These are phyloP conservation scores for Ogataea paraovalis DNA, from an alignment of 805 yeast genomes.

Conservation along the genomic window DNA sequence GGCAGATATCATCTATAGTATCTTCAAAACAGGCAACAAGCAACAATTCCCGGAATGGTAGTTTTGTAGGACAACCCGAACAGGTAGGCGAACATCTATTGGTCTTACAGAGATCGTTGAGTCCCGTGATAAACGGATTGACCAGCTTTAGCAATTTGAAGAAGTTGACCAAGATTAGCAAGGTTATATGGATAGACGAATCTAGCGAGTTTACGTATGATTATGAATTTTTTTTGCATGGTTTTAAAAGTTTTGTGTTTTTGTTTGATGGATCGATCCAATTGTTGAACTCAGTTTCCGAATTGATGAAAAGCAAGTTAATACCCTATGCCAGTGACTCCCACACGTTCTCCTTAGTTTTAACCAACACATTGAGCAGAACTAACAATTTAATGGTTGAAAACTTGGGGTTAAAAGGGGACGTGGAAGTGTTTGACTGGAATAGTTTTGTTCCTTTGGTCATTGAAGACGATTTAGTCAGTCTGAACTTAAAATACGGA, in stretches of 20 bases:
- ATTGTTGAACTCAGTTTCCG: constrained; percentile 9
- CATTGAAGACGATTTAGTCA: constrained; percentile 38
- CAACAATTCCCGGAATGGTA: not conserved
- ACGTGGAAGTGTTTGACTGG: constrained; percentile 25
- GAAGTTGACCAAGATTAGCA: constrained; percentile 20
- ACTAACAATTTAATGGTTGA: constrained; percentile 20
- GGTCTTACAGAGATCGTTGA: constrained; percentile 23
- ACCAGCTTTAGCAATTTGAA: constrained; percentile 26
- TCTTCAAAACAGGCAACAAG: not conserved
- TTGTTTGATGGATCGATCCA: constrained; percentile 15
- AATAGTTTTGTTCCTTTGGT: constrained; percentile 11
- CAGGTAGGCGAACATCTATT: constrained; percentile 13
- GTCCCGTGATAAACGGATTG: constrained; percentile 24
- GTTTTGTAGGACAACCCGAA: not conserved
- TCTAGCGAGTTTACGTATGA: constrained; percentile 8
- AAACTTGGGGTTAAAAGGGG: constrained; percentile 25
- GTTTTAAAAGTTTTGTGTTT: constrained; percentile 22
- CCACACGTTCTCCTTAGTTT: constrained; percentile 17
- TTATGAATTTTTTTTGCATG: constrained; percentile 15
- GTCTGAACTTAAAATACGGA: constrained; percentile 36
- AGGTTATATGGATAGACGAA: constrained; percentile 30
- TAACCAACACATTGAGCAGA: constrained; percentile 6
- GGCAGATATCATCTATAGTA: constrained; percentile 4
- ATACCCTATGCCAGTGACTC: constrained; percentile 10
- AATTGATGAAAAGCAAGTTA: constrained; percentile 14